These are phyloP conservation scores for Graphilbum sp. DNA, from an alignment of 2,329 filamentous ascomycete species.

Conservation along the genomic window DNA sequence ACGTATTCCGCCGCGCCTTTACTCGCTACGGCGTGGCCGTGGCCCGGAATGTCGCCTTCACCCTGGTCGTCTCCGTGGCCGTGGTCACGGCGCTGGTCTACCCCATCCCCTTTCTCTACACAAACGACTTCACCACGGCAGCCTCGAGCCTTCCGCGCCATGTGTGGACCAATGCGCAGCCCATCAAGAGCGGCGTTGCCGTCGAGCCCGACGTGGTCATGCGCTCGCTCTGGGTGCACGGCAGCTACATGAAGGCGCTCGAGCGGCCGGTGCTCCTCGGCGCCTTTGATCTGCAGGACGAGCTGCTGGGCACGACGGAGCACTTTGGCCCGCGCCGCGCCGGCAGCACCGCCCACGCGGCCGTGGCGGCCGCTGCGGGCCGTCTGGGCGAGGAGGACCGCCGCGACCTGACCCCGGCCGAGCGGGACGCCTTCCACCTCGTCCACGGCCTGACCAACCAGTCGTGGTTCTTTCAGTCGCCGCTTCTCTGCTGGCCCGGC, in stretches of 20 bases:
- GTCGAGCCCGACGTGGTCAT: slow-evolving; percentile 56
- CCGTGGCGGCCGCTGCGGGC: too few relatives aligned
- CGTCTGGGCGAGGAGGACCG: slow-evolving; percentile 1
- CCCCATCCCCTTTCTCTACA: slow-evolving; percentile 60
- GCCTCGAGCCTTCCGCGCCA: slow-evolving; percentile 59
- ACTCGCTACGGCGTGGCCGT: slow-evolving; percentile 54
- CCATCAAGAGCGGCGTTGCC: slow-evolving; percentile 31
- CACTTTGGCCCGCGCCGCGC: slow-evolving; percentile 34
- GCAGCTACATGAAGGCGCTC: slow-evolving; percentile 63
- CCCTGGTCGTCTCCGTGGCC: slow-evolving; percentile 58
- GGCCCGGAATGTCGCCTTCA: slow-evolving; percentile 56
- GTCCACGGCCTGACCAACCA: slow-evolving; percentile 42
- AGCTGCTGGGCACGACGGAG: slow-evolving; percentile 44
- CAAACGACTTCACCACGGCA: slow-evolving; percentile 53
- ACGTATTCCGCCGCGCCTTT: slow-evolving; percentile 49
- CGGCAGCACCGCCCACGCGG: too few relatives aligned
- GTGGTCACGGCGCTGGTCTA: slow-evolving; percentile 56
- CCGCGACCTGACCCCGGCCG: slow-evolving; percentile 21
- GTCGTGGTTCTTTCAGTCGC: slow-evolving; percentile 70
- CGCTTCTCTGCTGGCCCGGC: slow-evolving; percentile 65
- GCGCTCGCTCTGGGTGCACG: slow-evolving; percentile 69
- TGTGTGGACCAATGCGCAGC: slow-evolving; percentile 63
- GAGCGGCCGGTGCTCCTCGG: slow-evolving; percentile 46
- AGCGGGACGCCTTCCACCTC: slow-evolving; percentile 40
- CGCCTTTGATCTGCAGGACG: slow-evolving; percentile 54